These are phyloP conservation scores for Isatis lusitanica DNA, from an alignment of 441 rosid species.

Conservation along the genomic window DNA sequence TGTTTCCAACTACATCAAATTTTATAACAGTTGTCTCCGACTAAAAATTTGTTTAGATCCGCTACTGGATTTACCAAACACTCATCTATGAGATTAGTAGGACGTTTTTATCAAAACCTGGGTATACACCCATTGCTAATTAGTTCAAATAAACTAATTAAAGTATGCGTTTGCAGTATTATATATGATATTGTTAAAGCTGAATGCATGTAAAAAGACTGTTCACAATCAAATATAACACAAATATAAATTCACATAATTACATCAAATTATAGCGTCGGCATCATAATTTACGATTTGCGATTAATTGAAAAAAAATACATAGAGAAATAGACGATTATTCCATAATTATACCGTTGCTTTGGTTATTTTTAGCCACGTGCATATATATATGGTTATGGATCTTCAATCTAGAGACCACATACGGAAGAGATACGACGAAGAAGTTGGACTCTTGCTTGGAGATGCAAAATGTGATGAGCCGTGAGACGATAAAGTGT, in stretches of 20 bases:
- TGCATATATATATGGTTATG: not conserved
- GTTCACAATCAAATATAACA: conserved; percentile 8
- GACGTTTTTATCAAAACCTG: not conserved
- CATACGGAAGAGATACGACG: conserved; percentile 36
- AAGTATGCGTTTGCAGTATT: not conserved
- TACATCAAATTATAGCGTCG: not conserved
- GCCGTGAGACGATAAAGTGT: conserved; percentile 43
- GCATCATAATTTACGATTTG: conserved; percentile 10
- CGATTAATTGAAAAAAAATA: not conserved
- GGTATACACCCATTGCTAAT: not conserved
- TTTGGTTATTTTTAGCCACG: not conserved
- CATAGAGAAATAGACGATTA: conserved; percentile 8
- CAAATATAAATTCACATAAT: conserved; percentile 11
- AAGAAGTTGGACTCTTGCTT: conserved; percentile 48
- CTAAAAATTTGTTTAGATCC: no score
- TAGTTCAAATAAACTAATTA: no score
- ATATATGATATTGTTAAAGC: not conserved
- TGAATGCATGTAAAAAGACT: conserved; percentile 16
- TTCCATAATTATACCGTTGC: conserved; percentile 20
- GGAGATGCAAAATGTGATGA: conserved; percentile 41
- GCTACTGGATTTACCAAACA: no score
- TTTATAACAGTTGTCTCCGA: no score
- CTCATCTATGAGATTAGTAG: not conserved
- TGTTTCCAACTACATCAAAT: no score
- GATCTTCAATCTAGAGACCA: conserved; percentile 38